Evolutionary conservation across 2,329 filamentous ascomycete species (phyloP).

Genomic region (Botrytis sinoallii): DNA sequence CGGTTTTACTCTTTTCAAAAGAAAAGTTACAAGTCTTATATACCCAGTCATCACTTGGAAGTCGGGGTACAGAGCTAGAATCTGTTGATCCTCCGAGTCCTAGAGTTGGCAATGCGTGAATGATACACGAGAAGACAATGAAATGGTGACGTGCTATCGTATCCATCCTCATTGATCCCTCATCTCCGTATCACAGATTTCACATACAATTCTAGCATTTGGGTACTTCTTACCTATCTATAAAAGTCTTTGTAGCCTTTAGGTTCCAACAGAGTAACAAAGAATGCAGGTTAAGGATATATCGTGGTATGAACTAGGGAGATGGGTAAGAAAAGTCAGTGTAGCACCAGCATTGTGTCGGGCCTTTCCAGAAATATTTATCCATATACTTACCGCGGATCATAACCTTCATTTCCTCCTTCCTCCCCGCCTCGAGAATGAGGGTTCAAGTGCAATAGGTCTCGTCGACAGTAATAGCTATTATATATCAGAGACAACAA

Average conservation of each 20-base stretch:
- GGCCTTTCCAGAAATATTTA: not conserved
- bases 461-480: not conserved
- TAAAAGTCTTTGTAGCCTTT: not conserved
- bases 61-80: not conserved
- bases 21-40: not conserved
- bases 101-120: not conserved
- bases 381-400: not conserved
- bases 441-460: not conserved
- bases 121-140: no score
- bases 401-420: not conserved
- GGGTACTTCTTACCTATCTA: not conserved
- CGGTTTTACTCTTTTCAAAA: not conserved
- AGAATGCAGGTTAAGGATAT: not conserved
- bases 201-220: no score
- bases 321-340: not conserved
- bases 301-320: not conserved
- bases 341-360: not conserved
- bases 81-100: not conserved
- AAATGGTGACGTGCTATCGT: rapidly evolving
- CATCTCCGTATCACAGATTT: no score
- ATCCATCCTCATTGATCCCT: not conserved
- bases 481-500: not conserved
- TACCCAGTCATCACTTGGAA: not conserved
- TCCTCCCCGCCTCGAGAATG: no score
- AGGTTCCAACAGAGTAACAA: not conserved